These are phyloP conservation scores for Platanus orientalis DNA, from an alignment of 164 flowering plant genomes.

Conservation along the genomic window DNA sequence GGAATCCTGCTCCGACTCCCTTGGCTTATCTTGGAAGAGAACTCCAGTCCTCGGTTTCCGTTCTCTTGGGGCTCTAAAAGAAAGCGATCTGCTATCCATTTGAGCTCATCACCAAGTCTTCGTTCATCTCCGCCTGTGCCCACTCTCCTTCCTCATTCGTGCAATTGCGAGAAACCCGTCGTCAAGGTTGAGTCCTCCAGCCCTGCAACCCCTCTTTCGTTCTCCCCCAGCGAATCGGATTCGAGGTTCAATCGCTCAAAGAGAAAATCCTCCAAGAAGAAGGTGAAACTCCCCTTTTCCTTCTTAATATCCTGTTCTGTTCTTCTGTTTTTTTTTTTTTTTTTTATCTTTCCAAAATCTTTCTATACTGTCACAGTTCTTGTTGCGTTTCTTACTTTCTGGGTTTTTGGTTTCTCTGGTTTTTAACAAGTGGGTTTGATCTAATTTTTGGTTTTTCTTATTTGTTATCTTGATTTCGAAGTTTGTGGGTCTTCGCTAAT, in stretches of 20 bases:
- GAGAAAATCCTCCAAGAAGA: conserved; percentile 21
- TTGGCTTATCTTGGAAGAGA: neutral
- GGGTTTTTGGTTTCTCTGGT: too few relatives aligned
- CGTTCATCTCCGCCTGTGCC: neutral
- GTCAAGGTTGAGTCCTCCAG: conserved; percentile 25
- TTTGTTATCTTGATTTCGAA: neutral
- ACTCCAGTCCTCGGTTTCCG: neutral
- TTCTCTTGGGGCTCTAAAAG: conserved; percentile 36
- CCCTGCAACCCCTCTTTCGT: conserved; percentile 48
- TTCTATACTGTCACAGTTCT: neutral
- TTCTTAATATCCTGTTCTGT: neutral
- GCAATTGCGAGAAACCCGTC: neutral
- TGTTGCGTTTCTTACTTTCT: neutral
- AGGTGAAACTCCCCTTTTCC: conserved; percentile 13
- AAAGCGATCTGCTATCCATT: conserved; percentile 31
- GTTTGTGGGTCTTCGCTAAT: neutral
- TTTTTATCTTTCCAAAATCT: too few relatives aligned
- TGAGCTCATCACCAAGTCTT: neutral
- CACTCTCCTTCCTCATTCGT: neutral
- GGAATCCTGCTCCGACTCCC: conserved; percentile 26
- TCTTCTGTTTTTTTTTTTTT: neutral
- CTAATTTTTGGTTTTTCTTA: neutral
- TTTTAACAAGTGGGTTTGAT: too few relatives aligned
- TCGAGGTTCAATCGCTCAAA: conserved; percentile 14
- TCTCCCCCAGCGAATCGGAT: conserved; percentile 48